These are phyloP conservation scores for Clavariopsis aquatica DNA, from an alignment of 495 filamentous ascomycete genomes.

Conservation along the genomic window DNA sequence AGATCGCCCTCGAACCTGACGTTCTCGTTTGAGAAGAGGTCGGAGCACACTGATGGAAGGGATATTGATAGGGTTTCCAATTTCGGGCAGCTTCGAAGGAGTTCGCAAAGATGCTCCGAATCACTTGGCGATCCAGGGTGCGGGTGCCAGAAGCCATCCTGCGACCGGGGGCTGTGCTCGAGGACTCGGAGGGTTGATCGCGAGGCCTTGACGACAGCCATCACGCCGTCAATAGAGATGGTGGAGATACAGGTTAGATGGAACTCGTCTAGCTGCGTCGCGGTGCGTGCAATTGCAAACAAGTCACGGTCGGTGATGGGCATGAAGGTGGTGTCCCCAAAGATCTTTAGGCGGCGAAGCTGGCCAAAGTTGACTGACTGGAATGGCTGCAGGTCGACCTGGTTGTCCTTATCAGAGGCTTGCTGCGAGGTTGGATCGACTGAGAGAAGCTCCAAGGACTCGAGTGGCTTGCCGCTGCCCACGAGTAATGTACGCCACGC, in stretches of 20 bases:
- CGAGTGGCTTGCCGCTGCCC: constrained; percentile 42
- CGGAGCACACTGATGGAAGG: constrained; percentile 52
- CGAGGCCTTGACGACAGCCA: constrained; percentile 53
- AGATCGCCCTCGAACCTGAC: constrained; percentile 53
- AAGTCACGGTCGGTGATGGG: constrained; percentile 55
- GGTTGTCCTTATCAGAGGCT: constrained; percentile 37
- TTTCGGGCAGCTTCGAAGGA: constrained; percentile 50
- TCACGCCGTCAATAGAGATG: constrained; percentile 53
- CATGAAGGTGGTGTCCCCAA: constrained; percentile 55
- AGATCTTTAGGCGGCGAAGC: constrained; percentile 54
- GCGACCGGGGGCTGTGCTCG: constrained; percentile 55
- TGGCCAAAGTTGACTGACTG: constrained; percentile 51
- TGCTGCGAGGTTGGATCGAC: constrained; percentile 50
- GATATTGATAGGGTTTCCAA: constrained; percentile 53
- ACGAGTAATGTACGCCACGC: constrained; percentile 52
- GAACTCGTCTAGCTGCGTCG: constrained; percentile 53
- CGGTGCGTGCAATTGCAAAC: constrained; percentile 51
- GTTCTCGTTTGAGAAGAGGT: constrained; percentile 50
- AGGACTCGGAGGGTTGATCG: constrained; percentile 51
- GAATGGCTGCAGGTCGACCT: constrained; percentile 41
- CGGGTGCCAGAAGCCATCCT: constrained; percentile 54
- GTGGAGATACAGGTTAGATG: constrained; percentile 55
- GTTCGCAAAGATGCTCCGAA: constrained; percentile 51
- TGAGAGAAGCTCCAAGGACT: constrained; percentile 54
- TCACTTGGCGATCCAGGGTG: constrained; percentile 44